Base-by-base conservation (phyloP, 2,329 filamentous ascomycete genomes). In the Sordariomycetes sp. region DNA sequence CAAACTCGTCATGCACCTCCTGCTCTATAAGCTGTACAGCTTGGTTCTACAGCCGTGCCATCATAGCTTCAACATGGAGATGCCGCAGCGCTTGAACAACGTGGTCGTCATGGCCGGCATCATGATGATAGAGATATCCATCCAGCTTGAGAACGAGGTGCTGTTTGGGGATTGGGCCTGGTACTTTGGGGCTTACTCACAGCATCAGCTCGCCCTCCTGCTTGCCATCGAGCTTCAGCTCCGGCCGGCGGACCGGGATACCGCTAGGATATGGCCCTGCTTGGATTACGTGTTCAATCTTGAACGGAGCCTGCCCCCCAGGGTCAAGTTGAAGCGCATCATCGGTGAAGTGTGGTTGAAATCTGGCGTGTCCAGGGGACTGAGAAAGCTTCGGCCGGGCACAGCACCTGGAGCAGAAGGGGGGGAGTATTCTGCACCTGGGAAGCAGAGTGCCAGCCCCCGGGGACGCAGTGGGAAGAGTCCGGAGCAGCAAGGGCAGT, bases 231-330 rank as follows among this genome's bases (percentile, higher is more conserved):
- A 91, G 66, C 72, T 89, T 3, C 87, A 83, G 66, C 78, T 79
- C 53, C 76, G 78, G 48, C 80, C 83, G 0, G 72, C 78, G 57
- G 75, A 79, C 54, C 76, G 76, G 55, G 78, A 87, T 60, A 82
- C 83, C 1, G 77, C 80, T 25, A 79, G 87, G 10, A 87, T 90
- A 59, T 90, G 88, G 87, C 72, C 74, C 37, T 87, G 84, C 64
- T 73, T 90, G 28, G 86, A 91, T 66, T 90, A 84, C 66, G 83
- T 88, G 25, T 91, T 89, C 66, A 79, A 83, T 55, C 72, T 85
- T 32, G 78, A 86, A 35, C 66, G 75, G 5, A 68, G 74, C 37
- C 68, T 81, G 50, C 69, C 77, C 14, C 76, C 77, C 3, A 74
- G 77, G 20, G 74, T 81, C 51, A 90, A 90, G 67, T 79, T 77